Base-by-base conservation (phyloP, 2,329 filamentous ascomycete genomes). In the Lasiodiplodia theobromae region DNA sequence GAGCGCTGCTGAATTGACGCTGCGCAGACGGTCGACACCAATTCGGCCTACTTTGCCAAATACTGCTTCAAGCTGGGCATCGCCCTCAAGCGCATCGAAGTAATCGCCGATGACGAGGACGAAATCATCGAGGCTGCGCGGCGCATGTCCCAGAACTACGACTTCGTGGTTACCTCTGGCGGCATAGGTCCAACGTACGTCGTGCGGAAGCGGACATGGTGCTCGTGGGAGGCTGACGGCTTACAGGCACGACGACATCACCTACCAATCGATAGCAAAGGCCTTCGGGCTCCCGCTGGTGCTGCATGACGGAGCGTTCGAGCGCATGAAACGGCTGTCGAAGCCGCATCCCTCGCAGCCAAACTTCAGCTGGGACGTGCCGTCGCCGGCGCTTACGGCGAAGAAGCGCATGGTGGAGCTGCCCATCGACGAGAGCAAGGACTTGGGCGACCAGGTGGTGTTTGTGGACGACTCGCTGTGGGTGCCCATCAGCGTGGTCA, bases 141-240 rank as follows among this genome's bases (percentile, higher is more conserved):
- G 65, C 89, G 94, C 71, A 97, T 99, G 94, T 96, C 92, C 76
- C 86, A 87, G 65, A 90, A 88, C 71, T 98, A 97, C 77, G 96
- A 98, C 80, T 93, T 98, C 78, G 92, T 99, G 56, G 93, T 98
- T 5, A 98, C 96, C 7, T 96, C 92, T 74, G 95, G 96, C 72
- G 95, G 96, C 37, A 98, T 99, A 76, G 95, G 95, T 12, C 96
- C 96, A 72, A 98, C 95, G 92, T 95, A 82, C 83, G 90, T 80
- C 37, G 40, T 63, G n/a, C 53, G 38, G 34, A 66, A 40, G 28
- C 66, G 63, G 66, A 31, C 14, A 70, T 67, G 68, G 7, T 66
- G 62, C 70, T 73, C 74, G 71, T 75, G 69, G 47, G 51, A 66
- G 52, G 67, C 52, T 60, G 51, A 57, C 25, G 49, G 51, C 67